A percentile compares a stretch with the other conserved stretches of the same genome.
These are phyloP conservation scores for Podospora pseudocomata DNA, from an alignment of 495 filamentous ascomycete species.

Conservation along the genomic window DNA sequence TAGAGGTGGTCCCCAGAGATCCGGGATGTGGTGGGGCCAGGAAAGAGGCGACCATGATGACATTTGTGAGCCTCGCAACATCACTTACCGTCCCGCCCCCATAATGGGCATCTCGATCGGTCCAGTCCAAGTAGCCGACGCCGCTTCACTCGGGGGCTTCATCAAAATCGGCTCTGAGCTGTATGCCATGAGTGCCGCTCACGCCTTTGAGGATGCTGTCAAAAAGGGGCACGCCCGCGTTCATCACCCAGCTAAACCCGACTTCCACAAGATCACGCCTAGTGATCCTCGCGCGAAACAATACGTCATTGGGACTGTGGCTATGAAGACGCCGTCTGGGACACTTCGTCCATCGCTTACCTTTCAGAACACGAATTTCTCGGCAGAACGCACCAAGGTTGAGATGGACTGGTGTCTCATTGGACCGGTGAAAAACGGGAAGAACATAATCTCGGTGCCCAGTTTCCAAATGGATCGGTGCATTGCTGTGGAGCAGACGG, in stretches of 20 bases:
- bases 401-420: conserved; percentile 23
- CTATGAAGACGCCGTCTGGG: conserved; percentile 3
- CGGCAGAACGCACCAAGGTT: neutral
- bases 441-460: conserved; percentile 13
- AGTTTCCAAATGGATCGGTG: neutral
- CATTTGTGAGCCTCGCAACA: conserved; percentile 16
- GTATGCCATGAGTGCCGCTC: conserved; percentile 20
- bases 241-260: conserved; percentile 14
- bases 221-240: neutral
- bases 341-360: conserved; percentile 15
- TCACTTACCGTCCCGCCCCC: conserved; percentile 6
- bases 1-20: neutral
- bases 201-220: conserved; percentile 13
- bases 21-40: conserved; percentile 3
- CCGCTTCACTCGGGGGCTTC: conserved; percentile 19
- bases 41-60: conserved; percentile 1
- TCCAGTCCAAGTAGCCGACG: neutral
- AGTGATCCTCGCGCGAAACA: neutral
- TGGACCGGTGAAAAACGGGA: conserved; percentile 15
- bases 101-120: conserved; percentile 18
- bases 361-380: conserved; percentile 7
- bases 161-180: neutral
- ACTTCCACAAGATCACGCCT: conserved; percentile 4
- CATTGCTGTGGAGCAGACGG: conserved; percentile 1
- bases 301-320: conserved; percentile 14